A percentile compares a stretch with the other conserved stretches of the same genome.
Conservation (phyloP, 163 green algal species). For the Scenedesmus sp. region DNA sequence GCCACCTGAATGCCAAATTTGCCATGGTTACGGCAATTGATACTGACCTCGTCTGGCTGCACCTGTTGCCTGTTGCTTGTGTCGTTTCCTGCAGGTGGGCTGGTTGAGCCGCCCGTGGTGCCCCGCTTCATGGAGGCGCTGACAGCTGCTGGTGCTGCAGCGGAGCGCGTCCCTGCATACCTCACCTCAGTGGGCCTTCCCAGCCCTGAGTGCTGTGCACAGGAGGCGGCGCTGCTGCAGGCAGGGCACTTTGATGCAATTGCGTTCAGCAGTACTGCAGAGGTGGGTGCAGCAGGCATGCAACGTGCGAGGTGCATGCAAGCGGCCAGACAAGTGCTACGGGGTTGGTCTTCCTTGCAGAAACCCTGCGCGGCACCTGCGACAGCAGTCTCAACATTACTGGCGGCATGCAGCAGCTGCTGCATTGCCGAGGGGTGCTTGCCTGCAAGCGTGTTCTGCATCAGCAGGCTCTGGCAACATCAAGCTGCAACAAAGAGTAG, state of each 20-base stretch:
- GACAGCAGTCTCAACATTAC: no score
- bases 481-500: no score
- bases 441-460: no score
- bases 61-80: slow-evolving; percentile 29
- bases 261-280: slow-evolving; percentile 76
- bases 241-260: slow-evolving; percentile 69
- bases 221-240: slow-evolving; percentile 68
- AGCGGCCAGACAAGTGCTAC: no score
- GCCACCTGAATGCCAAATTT: no score
- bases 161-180: slow-evolving; percentile 71
- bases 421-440: no score
- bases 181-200: slow-evolving; percentile 62
- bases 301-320: not conserved
- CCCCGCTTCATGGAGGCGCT: slow-evolving; percentile 76
- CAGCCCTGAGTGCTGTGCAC: slow-evolving; percentile 40
- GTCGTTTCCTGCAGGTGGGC: slow-evolving; percentile 59
- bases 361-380: no score
- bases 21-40: no score
- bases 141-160: slow-evolving; percentile 61
- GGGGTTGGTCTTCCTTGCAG: no score
- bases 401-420: no score
- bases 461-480: no score
- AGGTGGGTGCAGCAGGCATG: slow-evolving; percentile 61
- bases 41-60: slow-evolving; percentile 3
- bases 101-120: slow-evolving; percentile 77